Evolutionary conservation across 257 asterid species (phyloP).

Genomic region (Primulina huaijiensis): DNA sequence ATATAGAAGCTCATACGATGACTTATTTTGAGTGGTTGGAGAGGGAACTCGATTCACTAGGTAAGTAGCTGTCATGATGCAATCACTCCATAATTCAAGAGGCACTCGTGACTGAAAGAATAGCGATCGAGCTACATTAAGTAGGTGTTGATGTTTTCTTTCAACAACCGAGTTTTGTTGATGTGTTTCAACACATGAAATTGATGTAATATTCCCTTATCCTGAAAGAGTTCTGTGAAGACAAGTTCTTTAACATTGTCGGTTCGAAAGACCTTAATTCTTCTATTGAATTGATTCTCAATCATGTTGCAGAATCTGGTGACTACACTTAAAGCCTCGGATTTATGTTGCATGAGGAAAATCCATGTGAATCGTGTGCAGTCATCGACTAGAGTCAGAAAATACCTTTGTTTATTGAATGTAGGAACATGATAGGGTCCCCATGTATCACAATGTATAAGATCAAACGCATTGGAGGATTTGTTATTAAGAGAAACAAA

Average conservation of each 20-base stretch:
- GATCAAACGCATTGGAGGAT: not conserved
- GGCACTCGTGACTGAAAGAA: not conserved
- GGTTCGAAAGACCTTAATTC: not conserved
- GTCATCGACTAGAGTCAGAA: not conserved
- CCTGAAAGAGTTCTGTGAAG: not conserved
- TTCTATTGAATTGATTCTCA: not conserved
- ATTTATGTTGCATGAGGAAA: not conserved
- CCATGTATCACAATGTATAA: too few species aligned
- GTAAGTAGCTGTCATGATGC: not conserved
- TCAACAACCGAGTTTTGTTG: not conserved
- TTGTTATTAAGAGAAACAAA: not conserved
- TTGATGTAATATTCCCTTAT: not conserved
- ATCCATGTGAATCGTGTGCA: not conserved
- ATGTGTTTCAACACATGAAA: not conserved
- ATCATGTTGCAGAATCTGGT: not conserved
- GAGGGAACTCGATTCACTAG: not conserved
- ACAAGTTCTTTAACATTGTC: not conserved
- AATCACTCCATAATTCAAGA: fast-evolving
- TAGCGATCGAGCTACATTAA: not conserved
- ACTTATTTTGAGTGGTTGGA: not conserved
- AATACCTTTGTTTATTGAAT: too few species aligned
- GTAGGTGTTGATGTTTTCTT: not conserved
- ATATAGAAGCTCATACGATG: not conserved
- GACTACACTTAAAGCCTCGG: not conserved
- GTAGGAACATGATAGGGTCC: too few species aligned